Base-by-base conservation (phyloP, 768 basidiomycete genomes). In the Mycena capillaripes region DNA sequence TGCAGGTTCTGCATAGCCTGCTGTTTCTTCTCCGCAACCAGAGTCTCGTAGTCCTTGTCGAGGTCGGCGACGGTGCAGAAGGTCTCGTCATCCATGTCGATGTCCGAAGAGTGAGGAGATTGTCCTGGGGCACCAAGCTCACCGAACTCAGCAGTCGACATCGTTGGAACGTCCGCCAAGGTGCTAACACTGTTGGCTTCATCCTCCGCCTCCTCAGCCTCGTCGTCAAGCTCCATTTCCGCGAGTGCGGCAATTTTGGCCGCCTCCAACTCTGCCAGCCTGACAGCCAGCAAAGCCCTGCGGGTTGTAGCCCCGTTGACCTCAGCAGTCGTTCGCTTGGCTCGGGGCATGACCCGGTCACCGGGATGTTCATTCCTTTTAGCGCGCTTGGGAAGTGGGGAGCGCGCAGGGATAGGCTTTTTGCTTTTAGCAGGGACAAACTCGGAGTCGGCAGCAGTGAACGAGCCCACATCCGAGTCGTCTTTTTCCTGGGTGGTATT, bases 11-110 rank as follows among this genome's bases (percentile, higher is more conserved):
- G 9, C 42, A 7, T 19, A 10, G 17, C 16, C 59, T 60, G 40
- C 42, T 42, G 29, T 21, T 60, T 60, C 25, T 42, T 17, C 23
- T 46, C 42, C 0, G 38, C 59, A 12, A 60, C 42, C 4, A 60
- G 23, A 1, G 59, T 60, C 25, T 60, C 59, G 59, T 60, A 46
- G 12, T 60, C 59, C 14, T 60, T 60, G 59, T 60, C 59, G 27
- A 60, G 59, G 42, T 60, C 59, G 25, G 25, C 14, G 23, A 60
- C 7, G 32, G 16, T 21, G 42, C 29, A 21, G 27, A 46, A 60
- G 11, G 19, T 42, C 14, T 60, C 40, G 2, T 29, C 21, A 19
- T 23, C 27, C 4, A 44, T 29, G 25, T 60, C 40, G 19, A 5
- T 25, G 19, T 60, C 59, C 1, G 59, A 46, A 11, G 38, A 14